A percentile compares a stretch with the other conserved stretches of the same genome.
Conservation (phyloP, 192 early-diverging fungal genomes). For the Mortierella hygrophila region DNA sequence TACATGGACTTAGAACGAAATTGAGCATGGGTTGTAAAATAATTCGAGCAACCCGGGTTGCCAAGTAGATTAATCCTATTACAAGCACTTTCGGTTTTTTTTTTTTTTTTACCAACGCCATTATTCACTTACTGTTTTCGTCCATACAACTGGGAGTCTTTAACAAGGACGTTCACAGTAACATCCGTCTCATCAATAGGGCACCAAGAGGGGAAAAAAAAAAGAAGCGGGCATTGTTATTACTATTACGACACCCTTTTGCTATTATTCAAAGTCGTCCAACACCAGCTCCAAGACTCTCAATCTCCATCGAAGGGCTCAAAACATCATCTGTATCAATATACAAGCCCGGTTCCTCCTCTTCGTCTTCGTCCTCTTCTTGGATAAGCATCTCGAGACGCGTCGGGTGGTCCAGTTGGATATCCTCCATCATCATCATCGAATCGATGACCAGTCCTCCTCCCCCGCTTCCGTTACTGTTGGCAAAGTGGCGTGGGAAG, state of each 20-base stretch:
- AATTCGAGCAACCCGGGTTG: too few relatives aligned
- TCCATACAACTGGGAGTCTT: too few relatives aligned
- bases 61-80: too few relatives aligned
- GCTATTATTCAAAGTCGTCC: conserved; percentile 3
- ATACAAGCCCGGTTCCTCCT: conserved; percentile 18
- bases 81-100: too few relatives aligned
- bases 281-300: conserved; percentile 44
- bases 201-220: too few relatives aligned
- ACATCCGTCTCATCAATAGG: too few relatives aligned
- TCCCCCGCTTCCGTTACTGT: neutral
- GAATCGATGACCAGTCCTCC: neutral
- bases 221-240: too few relatives aligned
- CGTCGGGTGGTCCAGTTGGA: neutral
- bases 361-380: conserved; percentile 9
- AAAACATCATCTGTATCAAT: conserved; percentile 27
- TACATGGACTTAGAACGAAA: too few relatives aligned
- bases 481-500: neutral
- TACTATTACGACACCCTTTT: neutral
- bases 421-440: conserved; percentile 3
- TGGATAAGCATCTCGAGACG: conserved; percentile 7
- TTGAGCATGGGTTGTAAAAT: too few relatives aligned
- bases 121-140: too few relatives aligned
- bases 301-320: conserved; percentile 25
- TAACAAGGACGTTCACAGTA: too few relatives aligned
- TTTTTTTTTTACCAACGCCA: too few relatives aligned